Percentiles rank a stretch among this genome's conserved stretches.
phyloP scores from a whole-genome alignment of 352 stramenopile species.

The Globisporangium nunn region DNA sequence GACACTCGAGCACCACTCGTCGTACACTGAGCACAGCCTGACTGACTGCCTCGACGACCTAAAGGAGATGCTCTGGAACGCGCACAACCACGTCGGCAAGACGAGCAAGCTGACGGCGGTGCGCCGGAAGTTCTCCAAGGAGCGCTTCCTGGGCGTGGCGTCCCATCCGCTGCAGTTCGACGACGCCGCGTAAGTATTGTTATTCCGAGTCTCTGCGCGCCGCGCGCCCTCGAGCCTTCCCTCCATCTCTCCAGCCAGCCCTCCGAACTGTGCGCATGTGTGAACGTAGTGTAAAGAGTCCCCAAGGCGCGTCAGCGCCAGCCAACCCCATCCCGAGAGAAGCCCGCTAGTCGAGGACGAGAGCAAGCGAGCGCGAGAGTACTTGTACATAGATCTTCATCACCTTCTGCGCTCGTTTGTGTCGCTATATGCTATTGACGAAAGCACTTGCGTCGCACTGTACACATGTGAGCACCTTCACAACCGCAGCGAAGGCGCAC shows the following conservation, averaged over 20 bases:
- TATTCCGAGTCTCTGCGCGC: constrained; percentile 4
- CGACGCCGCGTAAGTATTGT: constrained; percentile 28
- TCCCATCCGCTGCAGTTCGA: constrained; percentile 48
- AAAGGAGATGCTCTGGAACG: constrained; percentile 78
- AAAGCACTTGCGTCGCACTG: too few relatives aligned
- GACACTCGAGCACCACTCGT: constrained; percentile 70
- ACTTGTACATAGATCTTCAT: constrained; percentile 1
- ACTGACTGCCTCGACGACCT: constrained; percentile 61
- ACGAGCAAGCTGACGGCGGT: constrained; percentile 75
- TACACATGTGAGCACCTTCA: too few relatives aligned
- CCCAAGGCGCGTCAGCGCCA: too few relatives aligned
- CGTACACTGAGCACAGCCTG: constrained; percentile 60
- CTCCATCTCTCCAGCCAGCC: not conserved
- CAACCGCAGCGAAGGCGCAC: too few relatives aligned
- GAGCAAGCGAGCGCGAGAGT: not conserved
- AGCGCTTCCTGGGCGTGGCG: constrained; percentile 72
- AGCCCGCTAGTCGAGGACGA: not conserved
- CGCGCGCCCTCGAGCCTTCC: not conserved
- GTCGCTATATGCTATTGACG: not conserved
- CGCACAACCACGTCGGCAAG: constrained; percentile 56
- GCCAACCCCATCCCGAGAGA: not conserved
- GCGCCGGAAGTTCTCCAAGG: constrained; percentile 82
- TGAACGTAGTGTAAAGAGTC: not conserved
- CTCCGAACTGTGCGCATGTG: not conserved
- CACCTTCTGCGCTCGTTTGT: too few relatives aligned